phyloP scores from a whole-genome alignment of 176 grass and related monocot genomes.

The Oryza punctata region DNA sequence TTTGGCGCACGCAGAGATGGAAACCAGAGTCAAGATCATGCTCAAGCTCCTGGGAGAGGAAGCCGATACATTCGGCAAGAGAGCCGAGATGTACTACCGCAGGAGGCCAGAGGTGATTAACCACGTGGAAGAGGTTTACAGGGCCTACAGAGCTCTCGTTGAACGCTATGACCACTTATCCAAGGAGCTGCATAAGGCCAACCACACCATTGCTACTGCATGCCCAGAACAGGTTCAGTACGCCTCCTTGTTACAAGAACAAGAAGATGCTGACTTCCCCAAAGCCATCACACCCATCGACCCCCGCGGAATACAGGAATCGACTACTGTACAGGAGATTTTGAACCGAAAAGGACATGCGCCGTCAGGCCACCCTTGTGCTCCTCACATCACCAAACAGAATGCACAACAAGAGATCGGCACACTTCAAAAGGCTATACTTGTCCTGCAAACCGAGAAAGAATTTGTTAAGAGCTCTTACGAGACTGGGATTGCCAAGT shows the following conservation, averaged over 20 bases:
- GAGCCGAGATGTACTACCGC: slow-evolving; percentile 76
- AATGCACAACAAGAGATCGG: slow-evolving; percentile 59
- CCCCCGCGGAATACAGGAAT: slow-evolving; percentile 48
- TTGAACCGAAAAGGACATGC: slow-evolving; percentile 48
- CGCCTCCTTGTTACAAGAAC: slow-evolving; percentile 49
- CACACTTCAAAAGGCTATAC: slow-evolving; percentile 71
- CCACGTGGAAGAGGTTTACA: slow-evolving; percentile 76
- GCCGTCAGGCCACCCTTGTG: not conserved
- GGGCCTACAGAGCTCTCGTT: slow-evolving; percentile 79
- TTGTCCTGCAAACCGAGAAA: slow-evolving; percentile 80
- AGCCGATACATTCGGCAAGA: slow-evolving; percentile 77
- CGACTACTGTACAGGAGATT: slow-evolving; percentile 46
- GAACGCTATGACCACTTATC: slow-evolving; percentile 82
- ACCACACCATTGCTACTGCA: slow-evolving; percentile 72
- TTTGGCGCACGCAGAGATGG: slow-evolving; percentile 61
- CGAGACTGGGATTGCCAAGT: slow-evolving; percentile 61
- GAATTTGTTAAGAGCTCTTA: slow-evolving; percentile 85
- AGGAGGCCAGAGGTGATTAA: slow-evolving; percentile 68
- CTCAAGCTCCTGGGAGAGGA: slow-evolving; percentile 83
- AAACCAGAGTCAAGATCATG: slow-evolving; percentile 72
- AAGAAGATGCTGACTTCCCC: slow-evolving; percentile 35
- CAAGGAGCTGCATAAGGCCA: slow-evolving; percentile 80
- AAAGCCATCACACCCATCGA: slow-evolving; percentile 68
- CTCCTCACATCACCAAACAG: slow-evolving; percentile 36
- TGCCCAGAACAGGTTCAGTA: slow-evolving; percentile 71